Percentiles rank a stretch among this genome's conserved stretches.
Conservation (phyloP, 208 protist species). For the Trypanosoma conorhini region DNA sequence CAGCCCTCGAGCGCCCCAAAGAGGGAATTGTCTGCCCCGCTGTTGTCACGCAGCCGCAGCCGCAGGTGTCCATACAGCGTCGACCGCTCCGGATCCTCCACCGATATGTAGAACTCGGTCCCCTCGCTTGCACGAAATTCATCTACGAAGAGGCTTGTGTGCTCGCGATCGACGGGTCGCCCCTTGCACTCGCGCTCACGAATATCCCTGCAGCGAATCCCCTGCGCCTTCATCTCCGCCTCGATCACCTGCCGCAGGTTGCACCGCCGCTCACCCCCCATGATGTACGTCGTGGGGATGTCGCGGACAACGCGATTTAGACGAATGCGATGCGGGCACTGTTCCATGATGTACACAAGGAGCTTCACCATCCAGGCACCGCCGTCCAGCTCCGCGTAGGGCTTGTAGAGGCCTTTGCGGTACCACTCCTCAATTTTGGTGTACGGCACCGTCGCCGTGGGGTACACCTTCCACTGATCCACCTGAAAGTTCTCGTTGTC, state of each 20-base stretch:
- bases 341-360: slow-evolving; percentile 94
- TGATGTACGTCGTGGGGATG: slow-evolving; percentile 99
- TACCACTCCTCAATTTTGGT: slow-evolving; percentile 98
- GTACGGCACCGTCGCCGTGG: slow-evolving; percentile 98
- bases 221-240: slow-evolving; percentile 91
- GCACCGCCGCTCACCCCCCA: slow-evolving; percentile 95
- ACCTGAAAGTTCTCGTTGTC: slow-evolving; percentile 96
- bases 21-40: slow-evolving; percentile 40
- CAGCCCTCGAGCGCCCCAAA: slow-evolving; percentile 90
- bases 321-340: slow-evolving; percentile 98
- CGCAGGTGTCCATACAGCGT: slow-evolving; percentile 90
- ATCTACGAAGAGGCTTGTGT: slow-evolving; percentile 69
- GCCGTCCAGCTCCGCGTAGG: slow-evolving; percentile 91
- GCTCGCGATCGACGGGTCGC: slow-evolving; percentile 50
- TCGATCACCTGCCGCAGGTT: slow-evolving; percentile 99
- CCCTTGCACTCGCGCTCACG: slow-evolving; percentile 94
- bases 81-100: slow-evolving; percentile 76
- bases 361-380: slow-evolving; percentile 92
- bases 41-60: slow-evolving; percentile 77
- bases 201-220: slow-evolving; percentile 95
- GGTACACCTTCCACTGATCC: slow-evolving; percentile 99
- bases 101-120: slow-evolving; percentile 85
- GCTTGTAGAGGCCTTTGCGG: slow-evolving; percentile 94
- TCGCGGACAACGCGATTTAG: slow-evolving; percentile 99
- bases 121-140: slow-evolving; percentile 80